Conservation (phyloP, 2,329 filamentous ascomycete species). For the Trichoderma endophyticum region DNA sequence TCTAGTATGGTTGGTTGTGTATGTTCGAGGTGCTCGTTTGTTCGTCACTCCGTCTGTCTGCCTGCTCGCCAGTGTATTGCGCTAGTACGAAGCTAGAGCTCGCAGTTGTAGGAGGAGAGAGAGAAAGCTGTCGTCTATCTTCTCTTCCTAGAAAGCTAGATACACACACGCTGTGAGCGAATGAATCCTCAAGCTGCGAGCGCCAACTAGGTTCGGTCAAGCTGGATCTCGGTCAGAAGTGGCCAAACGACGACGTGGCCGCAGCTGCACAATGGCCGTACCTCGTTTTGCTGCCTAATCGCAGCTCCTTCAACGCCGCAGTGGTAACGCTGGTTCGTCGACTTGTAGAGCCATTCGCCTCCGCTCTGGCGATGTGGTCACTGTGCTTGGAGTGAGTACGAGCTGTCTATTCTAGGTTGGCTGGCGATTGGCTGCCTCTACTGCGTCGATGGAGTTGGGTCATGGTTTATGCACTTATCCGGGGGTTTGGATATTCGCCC, state of each 20-base stretch:
- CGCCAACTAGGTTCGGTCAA: not conserved
- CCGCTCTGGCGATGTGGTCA: slow-evolving; percentile 17
- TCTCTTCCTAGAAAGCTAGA: not conserved
- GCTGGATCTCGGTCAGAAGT: slow-evolving; percentile 3
- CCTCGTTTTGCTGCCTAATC: not conserved
- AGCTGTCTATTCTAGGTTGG: not conserved
- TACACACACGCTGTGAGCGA: not conserved
- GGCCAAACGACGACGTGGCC: not conserved
- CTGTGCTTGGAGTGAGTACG: not conserved
- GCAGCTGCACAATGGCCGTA: not conserved
- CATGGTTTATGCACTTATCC: slow-evolving; percentile 12
- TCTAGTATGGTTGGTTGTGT: slow-evolving; percentile 31
- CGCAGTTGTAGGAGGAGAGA: not conserved
- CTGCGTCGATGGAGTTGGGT: not conserved
- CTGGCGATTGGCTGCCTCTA: not conserved
- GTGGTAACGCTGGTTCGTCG: not conserved
- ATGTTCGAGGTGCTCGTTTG: not conserved
- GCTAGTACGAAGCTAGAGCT: not conserved
- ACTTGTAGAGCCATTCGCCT: slow-evolving; percentile 15
- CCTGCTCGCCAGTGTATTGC: not conserved
- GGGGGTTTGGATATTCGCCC: not conserved
- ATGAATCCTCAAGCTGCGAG: not conserved
- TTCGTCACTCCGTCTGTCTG: not conserved
- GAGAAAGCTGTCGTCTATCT: not conserved
- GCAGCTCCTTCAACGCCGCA: slow-evolving; percentile 14